Conservation (phyloP, 257 asterid species). For the Lycium barbarum region DNA sequence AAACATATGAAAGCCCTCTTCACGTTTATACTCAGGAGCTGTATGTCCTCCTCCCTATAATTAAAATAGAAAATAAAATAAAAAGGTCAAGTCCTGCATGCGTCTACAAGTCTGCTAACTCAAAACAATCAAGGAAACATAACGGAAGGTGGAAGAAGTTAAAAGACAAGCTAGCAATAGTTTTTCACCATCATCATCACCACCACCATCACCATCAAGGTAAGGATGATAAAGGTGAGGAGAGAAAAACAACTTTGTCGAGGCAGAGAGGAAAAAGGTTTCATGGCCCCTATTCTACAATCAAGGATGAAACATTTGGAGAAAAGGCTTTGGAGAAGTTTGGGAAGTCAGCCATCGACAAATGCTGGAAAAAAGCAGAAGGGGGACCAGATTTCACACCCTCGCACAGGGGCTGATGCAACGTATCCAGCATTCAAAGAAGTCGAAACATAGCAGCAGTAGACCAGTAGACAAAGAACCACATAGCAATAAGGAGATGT, state of each 20-base stretch:
- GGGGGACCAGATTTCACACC: slow-evolving; percentile 45
- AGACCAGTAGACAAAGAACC: slow-evolving; percentile 35
- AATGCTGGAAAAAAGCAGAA: slow-evolving; percentile 36
- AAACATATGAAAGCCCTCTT: neutral
- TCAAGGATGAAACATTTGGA: slow-evolving; percentile 41
- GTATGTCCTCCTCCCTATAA: slow-evolving; percentile 27
- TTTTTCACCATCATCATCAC: slow-evolving; percentile 73
- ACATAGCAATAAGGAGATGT: slow-evolving; percentile 40
- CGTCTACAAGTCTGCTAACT: slow-evolving; percentile 31
- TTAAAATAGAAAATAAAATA: too few species aligned
- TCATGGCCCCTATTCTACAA: slow-evolving; percentile 7
- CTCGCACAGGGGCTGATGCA: slow-evolving; percentile 57
- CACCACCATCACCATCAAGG: slow-evolving; percentile 59
- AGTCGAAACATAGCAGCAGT: slow-evolving; percentile 41
- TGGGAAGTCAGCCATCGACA: slow-evolving; percentile 42
- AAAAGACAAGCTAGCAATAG: slow-evolving; percentile 58
- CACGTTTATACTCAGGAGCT: neutral
- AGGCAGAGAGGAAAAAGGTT: slow-evolving; percentile 41
- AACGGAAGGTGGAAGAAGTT: slow-evolving; percentile 61
- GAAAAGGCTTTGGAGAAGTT: slow-evolving; percentile 53
- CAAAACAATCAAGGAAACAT: slow-evolving; percentile 35
- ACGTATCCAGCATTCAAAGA: slow-evolving; percentile 52
- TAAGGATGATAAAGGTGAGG: slow-evolving; percentile 27
- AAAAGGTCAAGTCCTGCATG: slow-evolving; percentile 34
- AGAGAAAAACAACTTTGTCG: slow-evolving; percentile 29